These are phyloP conservation scores for Gremmenia infestans DNA, from an alignment of 2,329 filamentous ascomycete species.

Conservation along the genomic window DNA sequence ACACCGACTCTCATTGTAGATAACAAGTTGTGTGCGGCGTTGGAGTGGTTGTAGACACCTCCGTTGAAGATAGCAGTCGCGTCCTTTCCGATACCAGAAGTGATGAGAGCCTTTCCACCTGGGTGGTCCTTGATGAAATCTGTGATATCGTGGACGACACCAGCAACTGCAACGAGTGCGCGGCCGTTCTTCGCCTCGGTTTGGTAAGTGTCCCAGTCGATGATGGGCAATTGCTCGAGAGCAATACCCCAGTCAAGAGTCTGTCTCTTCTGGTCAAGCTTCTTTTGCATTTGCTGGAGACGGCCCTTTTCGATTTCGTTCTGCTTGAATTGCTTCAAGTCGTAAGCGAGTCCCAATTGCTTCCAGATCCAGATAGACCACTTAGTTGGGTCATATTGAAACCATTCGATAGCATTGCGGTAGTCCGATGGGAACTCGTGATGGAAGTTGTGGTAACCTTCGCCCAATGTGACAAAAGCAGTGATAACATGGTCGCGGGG, in stretches of 20 bases:
- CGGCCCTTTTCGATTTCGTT: constrained; percentile 93
- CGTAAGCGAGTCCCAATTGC: constrained; percentile 75
- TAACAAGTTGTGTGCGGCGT: constrained; percentile 82
- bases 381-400: constrained; percentile 89
- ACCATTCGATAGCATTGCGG: constrained; percentile 87
- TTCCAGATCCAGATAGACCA: constrained; percentile 85
- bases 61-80: constrained; percentile 90
- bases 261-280: constrained; percentile 80
- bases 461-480: constrained; percentile 76
- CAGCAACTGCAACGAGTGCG: constrained; percentile 71
- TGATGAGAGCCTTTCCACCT: constrained; percentile 85
- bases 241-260: constrained; percentile 82
- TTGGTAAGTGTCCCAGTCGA: constrained; percentile 83
- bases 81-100: constrained; percentile 77
- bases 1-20: constrained; percentile 86
- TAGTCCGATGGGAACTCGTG: constrained; percentile 93
- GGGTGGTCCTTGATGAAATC: constrained; percentile 86
- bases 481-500: constrained; percentile 85
- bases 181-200: constrained; percentile 73
- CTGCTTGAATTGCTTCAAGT: constrained; percentile 84
- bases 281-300: constrained; percentile 86
- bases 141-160: constrained; percentile 80
- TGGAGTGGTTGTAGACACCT: constrained; percentile 84
- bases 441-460: constrained; percentile 94
- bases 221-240: constrained; percentile 77